Conservation (phyloP, 2,329 filamentous ascomycete species). For the Lasiodiplodia theobromae region DNA sequence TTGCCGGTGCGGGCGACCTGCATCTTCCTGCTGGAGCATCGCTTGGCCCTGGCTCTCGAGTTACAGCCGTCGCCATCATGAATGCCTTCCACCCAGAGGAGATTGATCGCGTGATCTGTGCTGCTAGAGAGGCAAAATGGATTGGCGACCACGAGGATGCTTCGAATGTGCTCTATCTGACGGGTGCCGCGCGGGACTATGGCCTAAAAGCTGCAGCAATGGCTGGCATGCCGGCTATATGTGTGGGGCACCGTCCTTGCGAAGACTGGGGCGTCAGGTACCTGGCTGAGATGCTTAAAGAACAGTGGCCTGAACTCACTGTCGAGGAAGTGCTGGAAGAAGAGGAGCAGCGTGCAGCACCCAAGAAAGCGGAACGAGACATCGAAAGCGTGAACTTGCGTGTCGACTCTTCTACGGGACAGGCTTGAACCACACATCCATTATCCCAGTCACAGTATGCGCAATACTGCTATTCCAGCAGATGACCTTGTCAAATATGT, state of each 20-base stretch:
- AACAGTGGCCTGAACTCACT: conserved; percentile 40
- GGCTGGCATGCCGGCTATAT: conserved; percentile 44
- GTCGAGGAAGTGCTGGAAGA: conserved; percentile 48
- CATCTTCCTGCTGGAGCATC: conserved; percentile 23
- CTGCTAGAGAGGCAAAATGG: conserved; percentile 39
- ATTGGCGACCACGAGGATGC: conserved; percentile 36
- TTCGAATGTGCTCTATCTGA: conserved; percentile 46
- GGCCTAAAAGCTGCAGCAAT: conserved; percentile 44
- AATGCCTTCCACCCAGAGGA: conserved; percentile 50
- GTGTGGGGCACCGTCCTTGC: conserved; percentile 47
- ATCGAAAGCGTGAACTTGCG: background rate
- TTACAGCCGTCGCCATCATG: conserved; percentile 46
- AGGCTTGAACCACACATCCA: conserved; percentile 42
- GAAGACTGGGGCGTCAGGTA: conserved; percentile 52
- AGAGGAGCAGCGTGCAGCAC: conserved; percentile 33
- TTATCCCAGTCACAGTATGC: background rate
- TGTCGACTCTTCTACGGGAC: background rate
- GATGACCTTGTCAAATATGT: conserved; percentile 22
- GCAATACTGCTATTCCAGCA: background rate
- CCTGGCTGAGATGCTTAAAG: conserved; percentile 39
- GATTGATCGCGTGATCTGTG: conserved; percentile 44
- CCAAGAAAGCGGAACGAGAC: background rate
- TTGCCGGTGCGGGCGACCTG: conserved; percentile 36
- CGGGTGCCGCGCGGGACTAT: conserved; percentile 45
- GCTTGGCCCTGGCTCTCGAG: background rate